Evolutionary conservation across 768 basidiomycete genomes (phyloP), one percentile per base, ranked within the genome.

Genomic region (Podaxis sp.): DNA sequence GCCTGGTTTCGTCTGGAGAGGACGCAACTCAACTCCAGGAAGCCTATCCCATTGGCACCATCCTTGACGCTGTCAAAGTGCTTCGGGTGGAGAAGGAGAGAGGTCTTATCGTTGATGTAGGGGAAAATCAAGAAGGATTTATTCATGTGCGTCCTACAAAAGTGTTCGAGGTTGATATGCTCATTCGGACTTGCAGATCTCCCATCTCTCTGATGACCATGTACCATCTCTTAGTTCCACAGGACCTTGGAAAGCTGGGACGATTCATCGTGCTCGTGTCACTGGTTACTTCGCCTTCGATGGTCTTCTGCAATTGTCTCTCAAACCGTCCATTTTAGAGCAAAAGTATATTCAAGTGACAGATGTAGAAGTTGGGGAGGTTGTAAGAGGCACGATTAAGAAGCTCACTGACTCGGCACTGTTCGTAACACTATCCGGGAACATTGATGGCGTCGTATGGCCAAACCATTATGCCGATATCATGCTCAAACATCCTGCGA

Each of bases 401-500:
- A 88, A 84, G 64, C 80, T 99, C 54, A 89, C 89, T 2, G 89
- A 92, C 61, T 81, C 85, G 37, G 90, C 85, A 0, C 76, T 99
- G 40, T 96, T 97, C 69, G 86, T 98, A 46, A 87, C 91, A 29
- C 79, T 98, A 59, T 86, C 90, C 4, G 94, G 93, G 4, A 92
- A 84, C 63, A 87, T 98, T 36, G 94, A 97, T 69, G 97, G 93
- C 29, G 89, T 97, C 27, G 81, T 98, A 22, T 97, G 93, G 91
- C 95, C 96, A 0, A 85, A 87, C 64, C 97, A 98, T 71, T 97
- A 92, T 71, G 94, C 97, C 11, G 97, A 99, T 73, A 95, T 98
- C 69, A 72, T 78, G n/a, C 81, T 98, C 67, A 97, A 95, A 71
- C 91, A 98, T 71, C 96, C 96, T 9, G 87, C 93, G 47, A 93